These are phyloP conservation scores for Erigeron canadensis DNA, from an alignment of 129 eudicot genomes.

Conservation along the genomic window DNA sequence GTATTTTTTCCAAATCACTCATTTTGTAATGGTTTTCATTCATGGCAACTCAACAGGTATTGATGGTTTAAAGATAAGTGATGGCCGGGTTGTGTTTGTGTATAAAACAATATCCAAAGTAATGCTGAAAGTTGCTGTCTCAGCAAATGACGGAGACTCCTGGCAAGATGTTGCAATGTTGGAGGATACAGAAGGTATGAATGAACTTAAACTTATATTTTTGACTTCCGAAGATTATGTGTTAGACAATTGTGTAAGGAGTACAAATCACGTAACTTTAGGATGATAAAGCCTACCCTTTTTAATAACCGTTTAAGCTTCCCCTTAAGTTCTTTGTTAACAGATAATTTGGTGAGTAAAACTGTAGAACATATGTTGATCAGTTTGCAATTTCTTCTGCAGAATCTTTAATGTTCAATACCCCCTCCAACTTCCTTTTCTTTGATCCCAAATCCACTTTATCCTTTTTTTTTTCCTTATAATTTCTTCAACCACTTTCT, in stretches of 20 bases:
- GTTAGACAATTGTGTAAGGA: too few species aligned
- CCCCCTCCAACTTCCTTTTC: slow-evolving; percentile 45
- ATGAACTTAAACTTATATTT: neutral
- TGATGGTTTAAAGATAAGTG: slow-evolving; percentile 82
- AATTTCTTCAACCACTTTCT: slow-evolving; percentile 31
- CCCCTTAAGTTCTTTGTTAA: too few species aligned
- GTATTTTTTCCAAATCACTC: neutral
- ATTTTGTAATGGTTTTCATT: slow-evolving; percentile 12
- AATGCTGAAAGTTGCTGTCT: slow-evolving; percentile 61
- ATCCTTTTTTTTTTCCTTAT: slow-evolving; percentile 50
- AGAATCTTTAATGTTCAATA: slow-evolving; percentile 31
- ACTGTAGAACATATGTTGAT: slow-evolving; percentile 8
- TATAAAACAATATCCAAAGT: slow-evolving; percentile 75
- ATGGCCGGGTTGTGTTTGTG: slow-evolving; percentile 73
- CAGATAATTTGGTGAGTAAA: slow-evolving; percentile 12
- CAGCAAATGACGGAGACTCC: slow-evolving; percentile 67
- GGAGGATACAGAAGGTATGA: slow-evolving; percentile 62
- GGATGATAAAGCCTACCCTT: too few species aligned
- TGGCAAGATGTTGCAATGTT: slow-evolving; percentile 59
- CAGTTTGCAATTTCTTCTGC: slow-evolving; percentile 41
- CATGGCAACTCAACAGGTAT: slow-evolving; percentile 47
- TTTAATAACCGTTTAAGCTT: too few species aligned
- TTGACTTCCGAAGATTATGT: too few species aligned
- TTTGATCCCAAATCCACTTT: slow-evolving; percentile 37
- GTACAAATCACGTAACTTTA: too few species aligned